Evolutionary conservation across 495 filamentous ascomycete genomes (phyloP), one percentile per base, ranked within the genome.

Genomic region (Neurospora sublineolata): DNA sequence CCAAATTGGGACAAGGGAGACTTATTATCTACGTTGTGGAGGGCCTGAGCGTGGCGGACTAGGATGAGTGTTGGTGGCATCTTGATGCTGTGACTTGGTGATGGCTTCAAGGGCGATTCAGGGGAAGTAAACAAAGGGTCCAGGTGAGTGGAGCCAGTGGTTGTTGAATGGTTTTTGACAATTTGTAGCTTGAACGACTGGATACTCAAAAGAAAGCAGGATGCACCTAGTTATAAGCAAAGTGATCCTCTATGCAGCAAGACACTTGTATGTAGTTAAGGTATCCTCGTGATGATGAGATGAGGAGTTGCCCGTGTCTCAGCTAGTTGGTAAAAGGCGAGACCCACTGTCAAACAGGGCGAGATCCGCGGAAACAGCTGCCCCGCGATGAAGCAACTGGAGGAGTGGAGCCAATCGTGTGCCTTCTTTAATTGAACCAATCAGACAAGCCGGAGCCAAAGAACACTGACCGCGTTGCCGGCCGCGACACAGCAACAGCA

Each of bases 31-130:
- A 75, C 79, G 76, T 88, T 89, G 77, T 88, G 87, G 10, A 83
- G 77, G 3, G 85, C 87, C 77, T 89, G 80, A 38, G 86, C 87
- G 74, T 89, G 87, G 58, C 87, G 83, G 52, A 89, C 83, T 9
- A 89, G 81, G 74, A 89, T 86, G n/a, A 89, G 73, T 0, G 84
- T 88, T 3, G 87, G 87, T 68, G 87, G 78, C 87, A 89, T 89
- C 2, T 70, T 69, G 11, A 58, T 9, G 46, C 27, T 41, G 67
- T 33, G 27, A 69, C 27, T 64, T 33, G 52, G 27, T 64, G 52
- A 64, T 64, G 27, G 52, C 52, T 64, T 64, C 52, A 64, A 30
- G 1, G 0, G 6, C 52, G 52, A 36, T 64, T 64, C 27, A 64
- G 52, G 52, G 52, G 12, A 60, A 64, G 52, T 64, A 64, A 64